Conservation (phyloP, 805 yeast genomes). For the Wickerhamomyces tratensis region DNA sequence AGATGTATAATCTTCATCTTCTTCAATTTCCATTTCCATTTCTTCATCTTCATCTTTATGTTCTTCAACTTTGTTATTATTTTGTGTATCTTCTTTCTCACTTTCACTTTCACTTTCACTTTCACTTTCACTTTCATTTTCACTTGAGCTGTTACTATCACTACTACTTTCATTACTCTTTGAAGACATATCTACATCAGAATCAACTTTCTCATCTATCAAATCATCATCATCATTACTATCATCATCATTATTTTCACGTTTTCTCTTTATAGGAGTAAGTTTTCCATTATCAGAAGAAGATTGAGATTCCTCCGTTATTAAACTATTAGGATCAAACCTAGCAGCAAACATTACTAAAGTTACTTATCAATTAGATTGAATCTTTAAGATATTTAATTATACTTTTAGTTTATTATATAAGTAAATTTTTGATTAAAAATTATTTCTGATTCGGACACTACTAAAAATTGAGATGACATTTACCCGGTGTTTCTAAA, state of each 20-base stretch:
- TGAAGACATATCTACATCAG: slow-evolving; percentile 2
- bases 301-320: background rate
- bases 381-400: no score
- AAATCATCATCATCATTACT: slow-evolving; percentile 1
- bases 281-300: background rate
- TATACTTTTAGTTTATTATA: no score
- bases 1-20: slow-evolving; percentile 10
- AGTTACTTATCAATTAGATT: background rate
- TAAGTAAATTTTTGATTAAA: no score
- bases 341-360: slow-evolving; percentile 53
- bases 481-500: no score
- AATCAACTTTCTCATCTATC: slow-evolving; percentile 4
- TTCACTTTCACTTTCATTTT: slow-evolving; percentile 10
- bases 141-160: slow-evolving; percentile 4
- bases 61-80: slow-evolving; percentile 3
- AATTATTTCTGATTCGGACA: no score
- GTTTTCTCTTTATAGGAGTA: slow-evolving; percentile 12
- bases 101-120: slow-evolving; percentile 3
- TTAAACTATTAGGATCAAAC: slow-evolving; percentile 40
- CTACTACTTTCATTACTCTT: slow-evolving; percentile 1
- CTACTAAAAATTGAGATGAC: no score
- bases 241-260: slow-evolving; percentile 1
- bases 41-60: slow-evolving; percentile 8
- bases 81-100: no score
- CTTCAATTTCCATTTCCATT: slow-evolving; percentile 4